Conservation (phyloP, 495 filamentous ascomycete species). For the Rostrohypoxylon terebratum region DNA sequence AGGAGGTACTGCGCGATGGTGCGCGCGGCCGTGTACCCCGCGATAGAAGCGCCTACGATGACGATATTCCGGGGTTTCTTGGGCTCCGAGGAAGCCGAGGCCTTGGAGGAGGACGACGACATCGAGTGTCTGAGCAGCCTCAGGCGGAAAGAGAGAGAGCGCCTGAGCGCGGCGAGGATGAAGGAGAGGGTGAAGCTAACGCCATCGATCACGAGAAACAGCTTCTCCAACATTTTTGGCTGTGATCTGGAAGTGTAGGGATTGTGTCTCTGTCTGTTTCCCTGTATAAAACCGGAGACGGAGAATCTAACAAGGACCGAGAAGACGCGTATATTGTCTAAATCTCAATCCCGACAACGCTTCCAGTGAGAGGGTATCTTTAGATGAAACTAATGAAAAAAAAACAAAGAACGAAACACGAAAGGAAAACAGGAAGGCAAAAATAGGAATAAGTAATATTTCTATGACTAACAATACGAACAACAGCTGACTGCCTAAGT, state of each 20-base stretch:
- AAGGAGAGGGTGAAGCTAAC: constrained; percentile 29
- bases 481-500: constrained; percentile 1
- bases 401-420: background rate
- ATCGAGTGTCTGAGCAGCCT: constrained; percentile 33
- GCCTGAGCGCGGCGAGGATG: constrained; percentile 33
- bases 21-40: constrained; percentile 60
- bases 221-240: constrained; percentile 42
- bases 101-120: constrained; percentile 24
- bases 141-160: constrained; percentile 40
- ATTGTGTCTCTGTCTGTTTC: background rate
- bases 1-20: constrained; percentile 62
- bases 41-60: constrained; percentile 68
- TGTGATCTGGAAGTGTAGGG: background rate
- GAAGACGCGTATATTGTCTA: background rate
- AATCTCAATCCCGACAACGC: background rate
- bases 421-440: background rate
- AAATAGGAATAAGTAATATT: background rate
- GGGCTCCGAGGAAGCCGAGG: constrained; percentile 37
- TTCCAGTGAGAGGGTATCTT: background rate
- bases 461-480: background rate
- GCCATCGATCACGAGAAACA: constrained; percentile 35
- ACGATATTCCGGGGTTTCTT: constrained; percentile 59
- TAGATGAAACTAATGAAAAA: background rate
- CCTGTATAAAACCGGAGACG: constrained; percentile 9
- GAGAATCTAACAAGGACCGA: constrained; percentile 12